Evolutionary conservation across 1,139 yeast genomes (phyloP), one percentile per base, ranked within the genome.

Genomic region (Saccharomyces hybrid): DNA sequence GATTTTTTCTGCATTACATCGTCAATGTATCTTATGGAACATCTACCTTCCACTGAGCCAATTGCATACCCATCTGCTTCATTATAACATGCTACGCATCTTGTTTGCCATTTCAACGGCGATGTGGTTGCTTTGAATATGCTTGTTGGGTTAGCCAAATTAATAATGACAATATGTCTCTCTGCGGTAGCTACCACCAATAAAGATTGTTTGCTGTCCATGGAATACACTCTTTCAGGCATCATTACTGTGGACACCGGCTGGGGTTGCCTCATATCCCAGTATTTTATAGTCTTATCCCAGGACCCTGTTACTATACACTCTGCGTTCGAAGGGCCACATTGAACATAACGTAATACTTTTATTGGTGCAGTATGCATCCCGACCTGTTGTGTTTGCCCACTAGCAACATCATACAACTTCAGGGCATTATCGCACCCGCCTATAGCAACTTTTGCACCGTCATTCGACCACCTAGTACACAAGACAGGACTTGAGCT

Each of bases 151-250:
- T 86, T 87, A 61, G 83, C 82, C 65, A 93, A 75, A 70, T 95
- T 89, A 59, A 93, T 78, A 47, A 90, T 79, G 54, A 82, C 79
- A 54, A 91, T 77, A 62, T 90, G 95, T 61, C 95, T 80, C 62
- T 90, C 97, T 0, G 98, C 98, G 56, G 97, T 88, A 25, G 88
- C 98, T 14, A 89, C 93, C 32, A 91, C 97, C 58, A 93, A 76
- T 57, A 93, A 75, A 67, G 88, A 87, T 63, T 86, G 88, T 53
- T 84, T 78, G 20, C 87, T 71, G 69, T 91, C 97, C 96, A 93
- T 88, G 5, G 91, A 76, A 72, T 90, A 93, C 2, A 89, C 96
- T 57, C 97, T 77, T 61, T 93, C 99, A 0, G 98, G 97, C 69
- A 93, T 76, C 63, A 80, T 80, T 26, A 95, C 74, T 4, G 96